Evolutionary conservation across 768 basidiomycete species (phyloP).

Genomic region (Glaciozyma antarctica): DNA sequence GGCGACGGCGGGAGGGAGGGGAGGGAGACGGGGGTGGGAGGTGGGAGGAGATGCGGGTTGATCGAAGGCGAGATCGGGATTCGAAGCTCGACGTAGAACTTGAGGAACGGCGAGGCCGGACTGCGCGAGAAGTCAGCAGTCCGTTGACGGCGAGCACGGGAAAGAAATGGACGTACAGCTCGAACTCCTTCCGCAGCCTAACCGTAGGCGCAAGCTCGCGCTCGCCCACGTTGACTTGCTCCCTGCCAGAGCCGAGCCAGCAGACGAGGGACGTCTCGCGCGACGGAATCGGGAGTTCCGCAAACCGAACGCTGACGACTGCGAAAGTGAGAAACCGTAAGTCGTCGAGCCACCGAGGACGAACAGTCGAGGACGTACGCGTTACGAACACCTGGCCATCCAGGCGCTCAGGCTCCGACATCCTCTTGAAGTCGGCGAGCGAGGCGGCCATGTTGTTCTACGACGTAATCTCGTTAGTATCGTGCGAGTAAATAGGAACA

Average conservation of each 20-base stretch:
- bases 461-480: neutral
- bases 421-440: neutral
- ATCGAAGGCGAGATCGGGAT: constrained; percentile 55
- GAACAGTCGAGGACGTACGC: constrained; percentile 45
- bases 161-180: constrained; percentile 52
- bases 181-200: constrained; percentile 77
- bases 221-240: constrained; percentile 40
- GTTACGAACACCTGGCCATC: constrained; percentile 91
- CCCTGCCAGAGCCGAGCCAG: constrained; percentile 78
- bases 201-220: constrained; percentile 52
- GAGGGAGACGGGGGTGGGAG: constrained; percentile 36
- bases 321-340: neutral
- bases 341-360: neutral
- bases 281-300: constrained; percentile 15
- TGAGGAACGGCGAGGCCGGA: constrained; percentile 45
- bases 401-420: constrained; percentile 46
- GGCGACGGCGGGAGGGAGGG: constrained; percentile 60
- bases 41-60: constrained; percentile 46
- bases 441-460: neutral
- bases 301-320: neutral
- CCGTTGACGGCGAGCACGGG: neutral
- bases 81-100: constrained; percentile 84
- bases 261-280: constrained; percentile 50
- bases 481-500: neutral
- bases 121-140: neutral